Evolutionary conservation across 495 filamentous ascomycete species (phyloP).

Genomic region (Schizothecium vesticola): DNA sequence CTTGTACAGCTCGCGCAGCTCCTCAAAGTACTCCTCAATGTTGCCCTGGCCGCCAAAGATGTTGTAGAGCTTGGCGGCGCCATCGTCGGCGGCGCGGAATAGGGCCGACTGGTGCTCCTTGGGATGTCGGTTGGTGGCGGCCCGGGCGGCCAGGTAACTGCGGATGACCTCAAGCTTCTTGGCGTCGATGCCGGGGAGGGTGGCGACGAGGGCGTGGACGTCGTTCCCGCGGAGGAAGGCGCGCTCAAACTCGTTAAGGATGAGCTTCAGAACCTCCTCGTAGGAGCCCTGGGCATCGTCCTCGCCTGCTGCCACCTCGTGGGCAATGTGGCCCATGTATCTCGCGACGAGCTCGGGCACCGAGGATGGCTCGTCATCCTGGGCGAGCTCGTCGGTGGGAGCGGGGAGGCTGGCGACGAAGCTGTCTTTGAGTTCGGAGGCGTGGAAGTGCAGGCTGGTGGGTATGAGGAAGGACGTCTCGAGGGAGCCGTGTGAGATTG

Average conservation of each 20-base stretch:
- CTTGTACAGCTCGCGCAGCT: conserved; percentile 81
- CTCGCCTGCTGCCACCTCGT: conserved; percentile 83
- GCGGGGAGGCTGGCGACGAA: conserved; percentile 79
- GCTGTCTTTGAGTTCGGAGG: conserved; percentile 80
- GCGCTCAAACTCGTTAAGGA: conserved; percentile 91
- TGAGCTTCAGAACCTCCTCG: conserved; percentile 79
- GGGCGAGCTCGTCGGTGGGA: conserved; percentile 92
- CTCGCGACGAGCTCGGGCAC: conserved; percentile 83
- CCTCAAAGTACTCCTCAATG: conserved; percentile 98
- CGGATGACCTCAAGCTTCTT: conserved; percentile 86
- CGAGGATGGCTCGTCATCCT: conserved; percentile 96
- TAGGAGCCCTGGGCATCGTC: conserved; percentile 80
- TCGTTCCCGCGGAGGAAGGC: conserved; percentile 93
- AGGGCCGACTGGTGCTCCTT: conserved; percentile 89
- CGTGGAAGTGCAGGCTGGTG: conserved; percentile 90
- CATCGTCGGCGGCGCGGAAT: conserved; percentile 78
- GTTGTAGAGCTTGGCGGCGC: conserved; percentile 72
- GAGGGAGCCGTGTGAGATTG: conserved; percentile 85
- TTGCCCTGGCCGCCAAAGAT: conserved; percentile 99
- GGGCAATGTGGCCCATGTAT: conserved; percentile 82
- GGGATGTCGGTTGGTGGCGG: conserved; percentile 73
- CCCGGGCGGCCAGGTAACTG: conserved; percentile 85
- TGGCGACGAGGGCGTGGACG: conserved; percentile 81
- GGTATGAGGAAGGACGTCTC: conserved; percentile 93
- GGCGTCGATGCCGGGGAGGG: conserved; percentile 74